phyloP scores from a whole-genome alignment of 768 basidiomycete genomes.

The Auricularia sp. region DNA sequence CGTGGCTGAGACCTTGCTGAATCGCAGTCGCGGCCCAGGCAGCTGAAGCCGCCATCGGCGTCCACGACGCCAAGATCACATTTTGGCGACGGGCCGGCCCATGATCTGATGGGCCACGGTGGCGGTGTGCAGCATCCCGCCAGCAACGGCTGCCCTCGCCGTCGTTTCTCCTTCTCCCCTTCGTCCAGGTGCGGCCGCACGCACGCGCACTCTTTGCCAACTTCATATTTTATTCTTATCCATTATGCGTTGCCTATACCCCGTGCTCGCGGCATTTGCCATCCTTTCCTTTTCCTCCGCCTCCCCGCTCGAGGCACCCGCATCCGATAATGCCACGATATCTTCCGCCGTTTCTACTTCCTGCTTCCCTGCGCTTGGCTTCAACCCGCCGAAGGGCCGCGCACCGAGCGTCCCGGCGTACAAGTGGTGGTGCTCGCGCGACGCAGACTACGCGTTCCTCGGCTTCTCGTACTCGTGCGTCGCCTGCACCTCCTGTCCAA shows the following conservation, averaged over 20 bases:
- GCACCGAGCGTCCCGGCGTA: not conserved
- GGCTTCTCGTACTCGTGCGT: constrained; percentile 18
- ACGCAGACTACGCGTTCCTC: constrained; percentile 63
- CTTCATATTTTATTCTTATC: not conserved
- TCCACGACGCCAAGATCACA: too few relatives aligned
- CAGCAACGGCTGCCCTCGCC: too few relatives aligned
- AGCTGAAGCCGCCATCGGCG: too few relatives aligned
- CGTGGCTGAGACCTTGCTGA: too few relatives aligned
- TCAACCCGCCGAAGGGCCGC: not conserved
- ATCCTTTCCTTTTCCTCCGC: not conserved
- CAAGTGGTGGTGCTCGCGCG: constrained; percentile 45
- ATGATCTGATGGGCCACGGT: too few relatives aligned
- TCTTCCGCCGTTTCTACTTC: not conserved
- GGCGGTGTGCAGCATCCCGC: too few relatives aligned
- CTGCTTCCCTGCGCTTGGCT: not conserved
- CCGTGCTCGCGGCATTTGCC: not conserved
- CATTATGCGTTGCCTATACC: not conserved
- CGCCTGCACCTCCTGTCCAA: not conserved
- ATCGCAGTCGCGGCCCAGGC: too few relatives aligned
- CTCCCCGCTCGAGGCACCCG: too few relatives aligned
- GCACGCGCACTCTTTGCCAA: not conserved
- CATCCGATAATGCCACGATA: too few relatives aligned
- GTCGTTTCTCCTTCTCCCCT: not conserved
- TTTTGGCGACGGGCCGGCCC: too few relatives aligned
- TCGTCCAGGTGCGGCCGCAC: not conserved